These are phyloP conservation scores for Dryas octopetala DNA, from an alignment of 306 rosid species.

Conservation along the genomic window DNA sequence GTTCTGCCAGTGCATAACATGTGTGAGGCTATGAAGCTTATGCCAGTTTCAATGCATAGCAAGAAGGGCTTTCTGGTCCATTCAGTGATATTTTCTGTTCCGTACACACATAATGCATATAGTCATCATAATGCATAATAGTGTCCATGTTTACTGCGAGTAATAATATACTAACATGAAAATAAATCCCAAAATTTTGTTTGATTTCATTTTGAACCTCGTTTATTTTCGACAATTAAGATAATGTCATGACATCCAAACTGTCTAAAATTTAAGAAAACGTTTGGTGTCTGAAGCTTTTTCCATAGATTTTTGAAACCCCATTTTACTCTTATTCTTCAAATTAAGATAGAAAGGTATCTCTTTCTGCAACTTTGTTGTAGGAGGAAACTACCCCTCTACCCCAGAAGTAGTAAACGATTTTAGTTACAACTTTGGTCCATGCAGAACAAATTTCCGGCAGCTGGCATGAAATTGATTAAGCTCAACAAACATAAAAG, in stretches of 20 bases:
- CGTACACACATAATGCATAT: too few relatives aligned
- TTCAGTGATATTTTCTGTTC: too few relatives aligned
- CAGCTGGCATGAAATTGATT: constrained; percentile 5
- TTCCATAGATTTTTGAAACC: background rate
- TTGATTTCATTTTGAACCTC: too few relatives aligned
- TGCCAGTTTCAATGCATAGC: background rate
- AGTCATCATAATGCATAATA: too few relatives aligned
- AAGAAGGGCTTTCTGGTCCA: background rate
- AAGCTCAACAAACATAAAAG: background rate
- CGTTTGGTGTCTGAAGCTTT: background rate
- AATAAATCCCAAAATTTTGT: too few relatives aligned
- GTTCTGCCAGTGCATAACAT: background rate
- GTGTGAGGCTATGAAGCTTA: background rate
- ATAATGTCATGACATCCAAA: background rate
- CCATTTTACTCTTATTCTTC: background rate
- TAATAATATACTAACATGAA: too few relatives aligned
- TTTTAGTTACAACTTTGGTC: background rate
- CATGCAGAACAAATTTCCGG: background rate
- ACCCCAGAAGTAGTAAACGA: background rate
- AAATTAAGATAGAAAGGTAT: background rate
- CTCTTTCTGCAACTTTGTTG: background rate
- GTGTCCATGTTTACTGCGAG: too few relatives aligned
- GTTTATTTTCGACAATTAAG: too few relatives aligned
- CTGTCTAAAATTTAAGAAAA: background rate
- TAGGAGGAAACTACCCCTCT: background rate